Evolutionary conservation across 2,329 filamentous ascomycete genomes (phyloP).

Genomic region (Epichloe bromicola): DNA sequence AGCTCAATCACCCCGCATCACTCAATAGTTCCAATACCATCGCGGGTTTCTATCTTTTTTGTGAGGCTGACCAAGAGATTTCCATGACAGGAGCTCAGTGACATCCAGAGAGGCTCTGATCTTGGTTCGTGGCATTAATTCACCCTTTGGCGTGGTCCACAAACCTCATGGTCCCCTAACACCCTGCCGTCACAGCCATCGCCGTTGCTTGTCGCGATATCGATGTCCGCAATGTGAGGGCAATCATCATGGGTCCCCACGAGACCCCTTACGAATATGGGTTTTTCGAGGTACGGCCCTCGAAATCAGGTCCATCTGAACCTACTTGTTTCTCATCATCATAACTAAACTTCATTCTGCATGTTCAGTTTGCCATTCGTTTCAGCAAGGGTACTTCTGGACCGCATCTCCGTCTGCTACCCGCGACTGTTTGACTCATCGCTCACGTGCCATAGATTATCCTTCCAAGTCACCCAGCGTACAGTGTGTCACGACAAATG

Average conservation of each 20-base stretch:
- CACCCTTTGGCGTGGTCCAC: not conserved
- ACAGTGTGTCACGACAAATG: conserved; percentile 70
- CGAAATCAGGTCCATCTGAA: not conserved
- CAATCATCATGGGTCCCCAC: conserved; percentile 81
- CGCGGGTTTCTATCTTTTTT: not conserved
- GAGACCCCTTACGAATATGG: conserved; percentile 95
- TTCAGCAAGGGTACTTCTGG: conserved; percentile 53
- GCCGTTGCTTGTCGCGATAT: conserved; percentile 78
- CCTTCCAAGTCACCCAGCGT: conserved; percentile 53
- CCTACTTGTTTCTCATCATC: not conserved
- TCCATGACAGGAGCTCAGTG: conserved; percentile 57
- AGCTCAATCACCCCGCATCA: conserved; percentile 9
- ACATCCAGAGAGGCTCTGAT: conserved; percentile 72
- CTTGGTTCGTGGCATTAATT: conserved; percentile 48
- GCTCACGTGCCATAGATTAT: conserved; percentile 49
- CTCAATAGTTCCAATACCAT: conserved; percentile 7
- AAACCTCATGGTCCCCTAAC: not conserved
- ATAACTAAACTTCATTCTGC: not conserved
- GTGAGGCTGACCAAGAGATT: conserved; percentile 5
- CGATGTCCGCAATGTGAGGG: conserved; percentile 78
- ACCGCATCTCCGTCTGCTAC: not conserved
- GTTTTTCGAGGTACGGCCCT: conserved; percentile 69
- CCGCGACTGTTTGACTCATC: not conserved
- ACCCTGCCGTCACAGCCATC: conserved; percentile 42
- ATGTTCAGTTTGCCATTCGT: conserved; percentile 54